Conservation (phyloP, 345 rosid species). For the Camelina sativa region DNA sequence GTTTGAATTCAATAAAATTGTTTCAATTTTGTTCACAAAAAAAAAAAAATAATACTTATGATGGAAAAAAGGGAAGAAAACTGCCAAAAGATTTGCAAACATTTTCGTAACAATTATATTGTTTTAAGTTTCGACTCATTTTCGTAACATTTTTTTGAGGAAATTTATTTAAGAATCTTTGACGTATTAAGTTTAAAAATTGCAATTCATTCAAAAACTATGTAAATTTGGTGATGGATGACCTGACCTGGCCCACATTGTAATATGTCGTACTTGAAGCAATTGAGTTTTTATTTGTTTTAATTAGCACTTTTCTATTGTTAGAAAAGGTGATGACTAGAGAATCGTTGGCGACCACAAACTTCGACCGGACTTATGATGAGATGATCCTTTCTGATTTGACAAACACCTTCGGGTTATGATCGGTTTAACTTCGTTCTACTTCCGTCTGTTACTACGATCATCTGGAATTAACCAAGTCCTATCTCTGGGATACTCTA, state of each 20-base stretch:
- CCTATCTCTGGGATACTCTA: neutral
- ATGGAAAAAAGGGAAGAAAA: no score
- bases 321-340: neutral
- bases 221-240: neutral
- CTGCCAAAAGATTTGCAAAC: no score
- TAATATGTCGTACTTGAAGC: neutral
- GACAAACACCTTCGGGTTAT: neutral
- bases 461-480: neutral
- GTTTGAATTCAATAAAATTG: no score
- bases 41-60: no score
- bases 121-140: no score
- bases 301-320: neutral
- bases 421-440: neutral
- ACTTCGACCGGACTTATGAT: conserved; percentile 2
- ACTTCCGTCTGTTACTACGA: neutral
- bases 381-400: neutral
- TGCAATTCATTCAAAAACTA: neutral
- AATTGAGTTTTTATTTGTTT: neutral
- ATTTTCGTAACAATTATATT: no score
- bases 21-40: no score
- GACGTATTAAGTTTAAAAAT: no score
- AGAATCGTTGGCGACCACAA: neutral
- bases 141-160: no score
- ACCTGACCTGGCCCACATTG: neutral
- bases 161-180: no score